Evolutionary conservation across 345 rosid genomes (phyloP).

Genomic region (Bruguiera gymnorhiza): DNA sequence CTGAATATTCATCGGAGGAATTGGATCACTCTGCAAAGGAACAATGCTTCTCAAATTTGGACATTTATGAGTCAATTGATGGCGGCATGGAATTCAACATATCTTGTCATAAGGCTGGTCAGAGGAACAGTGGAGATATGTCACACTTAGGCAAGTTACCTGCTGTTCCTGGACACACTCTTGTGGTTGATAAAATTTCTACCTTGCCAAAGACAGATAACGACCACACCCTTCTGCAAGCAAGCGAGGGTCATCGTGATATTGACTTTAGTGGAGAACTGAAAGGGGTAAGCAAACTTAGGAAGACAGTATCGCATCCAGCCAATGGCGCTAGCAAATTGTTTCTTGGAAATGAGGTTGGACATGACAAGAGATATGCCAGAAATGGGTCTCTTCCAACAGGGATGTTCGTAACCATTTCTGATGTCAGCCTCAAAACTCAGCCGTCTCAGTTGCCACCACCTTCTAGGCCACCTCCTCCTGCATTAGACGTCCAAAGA

Average conservation of each 20-base stretch:
- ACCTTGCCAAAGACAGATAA: slow-evolving; percentile 26
- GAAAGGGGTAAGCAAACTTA: slow-evolving; percentile 34
- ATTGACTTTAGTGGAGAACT: slow-evolving; percentile 31
- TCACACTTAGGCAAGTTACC: slow-evolving; percentile 41
- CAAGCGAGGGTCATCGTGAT: slow-evolving; percentile 29
- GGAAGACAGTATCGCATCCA: slow-evolving; percentile 43
- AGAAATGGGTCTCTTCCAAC: slow-evolving; percentile 40
- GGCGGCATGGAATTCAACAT: slow-evolving; percentile 60
- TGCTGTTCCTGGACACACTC: slow-evolving; percentile 51
- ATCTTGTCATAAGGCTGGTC: slow-evolving; percentile 62
- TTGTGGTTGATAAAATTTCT: slow-evolving; percentile 46
- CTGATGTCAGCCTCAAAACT: slow-evolving; percentile 77
- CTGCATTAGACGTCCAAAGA: slow-evolving; percentile 36
- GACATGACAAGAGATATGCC: slow-evolving; percentile 28
- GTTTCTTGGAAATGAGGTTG: slow-evolving; percentile 33
- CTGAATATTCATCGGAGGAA: slow-evolving; percentile 56
- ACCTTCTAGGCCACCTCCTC: slow-evolving; percentile 82
- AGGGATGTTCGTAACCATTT: slow-evolving; percentile 60
- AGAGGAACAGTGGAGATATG: slow-evolving; percentile 29
- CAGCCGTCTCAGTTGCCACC: slow-evolving; percentile 78
- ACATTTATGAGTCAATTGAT: slow-evolving; percentile 52
- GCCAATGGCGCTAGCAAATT: slow-evolving; percentile 22
- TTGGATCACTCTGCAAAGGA: slow-evolving; percentile 54
- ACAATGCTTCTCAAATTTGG: slow-evolving; percentile 50
- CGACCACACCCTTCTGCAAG: slow-evolving; percentile 24